Evolutionary conservation across 2,329 filamentous ascomycete genomes (phyloP).

Genomic region (Scedosporium aurantiacum): DNA sequence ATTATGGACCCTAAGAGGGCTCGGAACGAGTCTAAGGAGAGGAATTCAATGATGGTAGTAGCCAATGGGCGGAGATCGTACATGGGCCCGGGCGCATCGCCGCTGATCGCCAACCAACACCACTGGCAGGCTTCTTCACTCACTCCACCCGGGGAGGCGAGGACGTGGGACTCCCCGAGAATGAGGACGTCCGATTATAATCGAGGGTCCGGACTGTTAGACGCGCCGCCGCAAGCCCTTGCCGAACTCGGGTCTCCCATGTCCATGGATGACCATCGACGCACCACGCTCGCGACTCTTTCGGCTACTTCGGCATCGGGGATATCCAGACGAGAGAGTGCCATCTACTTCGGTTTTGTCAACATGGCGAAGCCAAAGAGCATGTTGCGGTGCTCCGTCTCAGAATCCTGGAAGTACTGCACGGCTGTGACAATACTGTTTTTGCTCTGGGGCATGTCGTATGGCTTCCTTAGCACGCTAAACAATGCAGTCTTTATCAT

Average conservation of each 20-base stretch:
- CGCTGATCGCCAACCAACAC: neutral
- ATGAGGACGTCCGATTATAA: neutral
- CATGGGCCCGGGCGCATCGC: neutral
- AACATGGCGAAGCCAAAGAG: constrained; percentile 59
- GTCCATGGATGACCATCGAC: neutral
- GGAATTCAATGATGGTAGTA: neutral
- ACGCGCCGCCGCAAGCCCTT: neutral
- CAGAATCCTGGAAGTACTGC: constrained; percentile 61
- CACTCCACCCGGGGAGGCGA: neutral
- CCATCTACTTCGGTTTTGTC: constrained; percentile 66
- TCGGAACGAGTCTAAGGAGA: neutral
- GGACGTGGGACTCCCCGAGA: neutral
- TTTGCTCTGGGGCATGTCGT: constrained; percentile 83
- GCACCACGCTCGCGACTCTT: constrained; percentile 19
- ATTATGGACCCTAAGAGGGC: constrained; percentile 29
- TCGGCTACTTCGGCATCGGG: constrained; percentile 12
- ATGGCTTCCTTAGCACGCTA: constrained; percentile 73
- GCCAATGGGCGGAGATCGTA: neutral
- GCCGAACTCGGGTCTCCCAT: neutral
- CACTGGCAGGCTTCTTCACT: neutral
- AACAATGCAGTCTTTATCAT: constrained; percentile 60
- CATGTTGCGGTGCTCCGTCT: constrained; percentile 52
- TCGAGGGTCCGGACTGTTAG: neutral
- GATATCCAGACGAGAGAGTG: constrained; percentile 22
- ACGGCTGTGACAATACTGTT: constrained; percentile 70